These are phyloP conservation scores for Macrocystidia cucumis DNA, from an alignment of 1,284 basidiomycete genomes.

Conservation along the genomic window DNA sequence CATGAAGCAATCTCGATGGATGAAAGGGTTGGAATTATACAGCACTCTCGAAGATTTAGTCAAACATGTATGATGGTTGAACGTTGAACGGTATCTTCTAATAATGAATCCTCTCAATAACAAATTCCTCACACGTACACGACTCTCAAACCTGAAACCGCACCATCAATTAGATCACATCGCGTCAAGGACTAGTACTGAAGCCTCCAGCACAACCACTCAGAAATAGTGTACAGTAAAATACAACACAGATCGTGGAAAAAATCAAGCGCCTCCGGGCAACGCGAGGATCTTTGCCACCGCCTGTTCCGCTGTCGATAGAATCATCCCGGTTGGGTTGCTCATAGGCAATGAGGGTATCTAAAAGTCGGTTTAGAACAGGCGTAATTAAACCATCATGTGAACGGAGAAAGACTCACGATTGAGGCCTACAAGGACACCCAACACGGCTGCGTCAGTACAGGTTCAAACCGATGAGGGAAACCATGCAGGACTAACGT, in stretches of 20 bases:
- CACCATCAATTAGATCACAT: no score
- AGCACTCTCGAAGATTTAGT: constrained; percentile 1
- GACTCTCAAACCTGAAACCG: no score
- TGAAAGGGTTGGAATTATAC: neutral
- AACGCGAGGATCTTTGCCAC: constrained; percentile 45
- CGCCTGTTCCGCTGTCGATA: constrained; percentile 50
- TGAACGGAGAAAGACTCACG: constrained; percentile 14
- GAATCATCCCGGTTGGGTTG: constrained; percentile 46
- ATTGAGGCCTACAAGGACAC: constrained; percentile 23
- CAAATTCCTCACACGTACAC: no score
- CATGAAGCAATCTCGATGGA: no score
- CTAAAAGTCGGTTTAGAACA: constrained; percentile 19
- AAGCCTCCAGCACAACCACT: no score
- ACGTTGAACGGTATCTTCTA: no score
- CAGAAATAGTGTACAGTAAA: no score
- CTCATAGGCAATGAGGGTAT: constrained; percentile 38
- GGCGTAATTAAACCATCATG: neutral
- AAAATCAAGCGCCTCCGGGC: constrained; percentile 36
- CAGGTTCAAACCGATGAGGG: neutral
- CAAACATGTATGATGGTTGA: no score
- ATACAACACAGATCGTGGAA: no score
- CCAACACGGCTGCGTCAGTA: constrained; percentile 5
- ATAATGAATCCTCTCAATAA: no score
- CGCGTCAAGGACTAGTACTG: no score
- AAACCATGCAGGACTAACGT: constrained; percentile 23